A percentile compares a stretch with the other conserved stretches of the same genome.
Conservation (phyloP, 768 basidiomycete genomes). For the Boletus insuetus region DNA sequence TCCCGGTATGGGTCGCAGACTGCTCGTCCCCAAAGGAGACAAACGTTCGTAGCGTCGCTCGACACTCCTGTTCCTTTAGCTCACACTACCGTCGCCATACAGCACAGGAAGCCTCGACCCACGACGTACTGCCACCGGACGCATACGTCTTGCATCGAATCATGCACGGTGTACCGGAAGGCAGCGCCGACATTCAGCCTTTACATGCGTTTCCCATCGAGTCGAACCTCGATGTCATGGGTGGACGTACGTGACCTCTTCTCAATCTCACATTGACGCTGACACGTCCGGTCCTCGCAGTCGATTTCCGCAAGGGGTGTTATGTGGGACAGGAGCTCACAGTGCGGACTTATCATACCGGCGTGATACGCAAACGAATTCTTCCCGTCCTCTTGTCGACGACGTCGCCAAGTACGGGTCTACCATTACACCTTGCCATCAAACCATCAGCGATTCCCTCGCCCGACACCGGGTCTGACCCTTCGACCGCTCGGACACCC, state of each 20-base stretch:
- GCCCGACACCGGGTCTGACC: conserved; percentile 18
- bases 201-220: conserved; percentile 89
- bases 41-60: conserved; percentile 55
- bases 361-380: conserved; percentile 85
- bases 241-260: conserved; percentile 64
- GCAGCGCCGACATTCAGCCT: conserved; percentile 69
- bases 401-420: conserved; percentile 18
- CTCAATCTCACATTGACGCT: not conserved
- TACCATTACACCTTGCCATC: conserved; percentile 22
- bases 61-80: not conserved
- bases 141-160: conserved; percentile 80
- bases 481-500: conserved; percentile 36
- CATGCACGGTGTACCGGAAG: conserved; percentile 85
- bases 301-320: conserved; percentile 97
- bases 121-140: conserved; percentile 50
- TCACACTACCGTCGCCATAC: conserved; percentile 8
- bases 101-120: conserved; percentile 56
- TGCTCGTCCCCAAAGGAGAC: conserved; percentile 68
- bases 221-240: conserved; percentile 92
- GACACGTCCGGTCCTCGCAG: conserved; percentile 37
- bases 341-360: conserved; percentile 94
- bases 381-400: conserved; percentile 65
- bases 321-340: conserved; percentile 98
- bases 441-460: conserved; percentile 19
- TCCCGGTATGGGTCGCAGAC: conserved; percentile 73